Evolutionary conservation across 2,329 filamentous ascomycete genomes (phyloP).

Genomic region (Ascosphaera apis): DNA sequence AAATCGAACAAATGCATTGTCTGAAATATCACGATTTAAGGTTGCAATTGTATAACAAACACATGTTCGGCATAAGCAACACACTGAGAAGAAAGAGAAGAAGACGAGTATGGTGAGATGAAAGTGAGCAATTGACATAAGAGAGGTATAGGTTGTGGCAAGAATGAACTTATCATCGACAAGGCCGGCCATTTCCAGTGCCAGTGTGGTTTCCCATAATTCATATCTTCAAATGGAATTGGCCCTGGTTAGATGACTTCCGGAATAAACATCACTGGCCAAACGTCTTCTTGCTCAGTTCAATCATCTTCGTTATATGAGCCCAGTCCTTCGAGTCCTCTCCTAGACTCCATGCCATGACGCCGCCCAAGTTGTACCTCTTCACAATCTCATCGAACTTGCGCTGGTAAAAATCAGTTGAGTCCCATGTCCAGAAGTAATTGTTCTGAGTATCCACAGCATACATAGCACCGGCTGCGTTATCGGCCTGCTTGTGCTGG

Average conservation of each 20-base stretch:
- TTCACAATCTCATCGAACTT: slow-evolving; percentile 41
- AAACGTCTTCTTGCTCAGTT: background rate
- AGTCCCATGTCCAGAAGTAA: slow-evolving; percentile 57
- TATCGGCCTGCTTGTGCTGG: slow-evolving; percentile 31
- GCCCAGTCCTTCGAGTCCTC: slow-evolving; percentile 32
- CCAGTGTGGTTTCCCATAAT: background rate
- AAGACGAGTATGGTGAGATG: background rate
- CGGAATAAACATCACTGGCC: background rate
- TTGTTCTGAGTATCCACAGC: slow-evolving; percentile 38
- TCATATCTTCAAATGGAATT: background rate
- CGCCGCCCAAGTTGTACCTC: slow-evolving; percentile 36
- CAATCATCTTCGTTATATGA: slow-evolving; percentile 21
- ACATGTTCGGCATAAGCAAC: background rate
- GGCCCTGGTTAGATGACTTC: background rate
- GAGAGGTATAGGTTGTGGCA: too few species aligned
- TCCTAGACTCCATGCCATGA: slow-evolving; percentile 54
- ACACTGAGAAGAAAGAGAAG: background rate
- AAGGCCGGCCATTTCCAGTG: background rate
- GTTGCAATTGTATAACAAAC: too few species aligned
- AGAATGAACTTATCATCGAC: background rate
- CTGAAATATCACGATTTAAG: too few species aligned
- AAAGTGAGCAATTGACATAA: background rate
- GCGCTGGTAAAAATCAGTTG: slow-evolving; percentile 30
- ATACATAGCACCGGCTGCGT: slow-evolving; percentile 37
- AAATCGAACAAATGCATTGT: too few species aligned